Base-by-base conservation (phyloP, 371 early-diverging fungal genomes). In the Capniomyces stellatus region DNA sequence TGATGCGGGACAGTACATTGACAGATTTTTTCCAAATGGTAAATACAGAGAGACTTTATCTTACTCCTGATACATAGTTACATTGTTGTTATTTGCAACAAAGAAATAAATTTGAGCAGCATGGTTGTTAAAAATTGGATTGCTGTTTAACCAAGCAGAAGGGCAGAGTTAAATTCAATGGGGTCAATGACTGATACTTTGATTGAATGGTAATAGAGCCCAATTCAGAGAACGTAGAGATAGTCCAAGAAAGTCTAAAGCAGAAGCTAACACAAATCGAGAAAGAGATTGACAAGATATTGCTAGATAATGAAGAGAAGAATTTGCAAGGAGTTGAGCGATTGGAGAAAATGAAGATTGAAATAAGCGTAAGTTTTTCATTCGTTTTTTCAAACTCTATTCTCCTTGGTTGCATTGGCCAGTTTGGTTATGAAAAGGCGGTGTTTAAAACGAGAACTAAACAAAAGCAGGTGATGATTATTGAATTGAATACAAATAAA, bases 1-100 rank as follows among this genome's bases (percentile, higher is more conserved):
- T 56, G 76, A 81, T 52, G 71, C 82, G 1, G 72, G 75, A 3
- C 75, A 76, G 42, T 85, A 82, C 64, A 72, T 92, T 59, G 87
- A 90, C 63, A 66, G 67, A 12, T 69, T 90, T 44, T 87, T 94
- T 64, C 89, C 92, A 0, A 75, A 74, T 49, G 46, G 46, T 44
- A 44, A 44, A 8, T 10, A 70, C 50, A 53, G 52, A 29, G 21
- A 23, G 6, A 29, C 18, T 23, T 13, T 25, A 18, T 51, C 22
- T 23, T 21, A 15, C 27, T 39, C 25, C 24, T 29, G 25, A 19
- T 25, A 23, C 58, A 29, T 29, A 54, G 29, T 3, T 29, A 3
- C 19, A 21, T 13, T n/a, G 8, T 46, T 49, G 8, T 44, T 44
- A 23, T 8, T 10, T 19, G 8, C 12, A 44, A 12, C 27, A 4